Evolutionary conservation across 306 rosid species (phyloP), one percentile per base, ranked within the genome.

Genomic region (Glycine soja): DNA sequence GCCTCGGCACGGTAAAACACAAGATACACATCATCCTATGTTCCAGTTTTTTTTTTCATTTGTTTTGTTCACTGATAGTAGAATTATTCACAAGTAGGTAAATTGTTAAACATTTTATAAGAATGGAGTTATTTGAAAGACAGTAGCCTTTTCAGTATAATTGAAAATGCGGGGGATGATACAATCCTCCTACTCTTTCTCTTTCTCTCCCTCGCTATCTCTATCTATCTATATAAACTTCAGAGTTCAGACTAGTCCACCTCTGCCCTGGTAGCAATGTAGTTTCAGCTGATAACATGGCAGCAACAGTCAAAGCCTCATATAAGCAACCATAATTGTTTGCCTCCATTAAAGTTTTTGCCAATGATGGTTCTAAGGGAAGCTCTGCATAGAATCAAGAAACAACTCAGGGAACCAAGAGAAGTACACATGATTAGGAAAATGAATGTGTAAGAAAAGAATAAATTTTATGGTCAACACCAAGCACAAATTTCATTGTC

Each of bases 311-410:
- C 97, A 95, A 89, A 83, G 98, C 99, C 84, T 91, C 96, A 3
- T 94, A 86, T 78, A 91, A 85, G 83, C 97, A 95, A 78, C 96
- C 97, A 85, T 76, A 84, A 79, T 86, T 82, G 75, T 91, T 95
- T 74, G 99, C 97, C 89, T 90, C 99, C 90, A 93, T 86, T 72
- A 91, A 87, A 66, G 99, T 91, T 88, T 94, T 92, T 65, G 99
- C 92, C 74, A 95, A 90, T 81, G 99, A 93, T 70, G 99, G 98
- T 80, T 95, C 99, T 81, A 95, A 85, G 10, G 99, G 99, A 89
- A 95, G 96, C 88, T 93, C 98, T 91, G 90, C 87, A 87, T 42
- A 40, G 48, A 83, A 85, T 65, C 36, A 72, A 57, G 64, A 76
- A 71, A 84, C 36, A 57, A 53, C 46, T 83, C 63, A 77, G 70